Percentiles rank a stretch among this genome's conserved stretches.
phyloP scores from a whole-genome alignment of 352 stramenopile genomes.

The Phytophthora pluvialis region DNA sequence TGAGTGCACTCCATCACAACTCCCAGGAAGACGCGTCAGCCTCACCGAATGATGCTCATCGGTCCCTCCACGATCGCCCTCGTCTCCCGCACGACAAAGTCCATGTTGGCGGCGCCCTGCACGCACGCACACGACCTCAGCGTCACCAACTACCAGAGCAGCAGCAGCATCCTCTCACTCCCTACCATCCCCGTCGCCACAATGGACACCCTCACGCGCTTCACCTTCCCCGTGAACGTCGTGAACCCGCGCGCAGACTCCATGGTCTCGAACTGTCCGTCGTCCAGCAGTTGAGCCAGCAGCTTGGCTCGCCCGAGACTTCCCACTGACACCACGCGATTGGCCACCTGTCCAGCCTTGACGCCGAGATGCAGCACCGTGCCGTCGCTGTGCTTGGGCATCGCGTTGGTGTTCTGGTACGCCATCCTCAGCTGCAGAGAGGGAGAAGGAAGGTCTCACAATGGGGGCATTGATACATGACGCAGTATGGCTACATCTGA shows the following conservation, averaged over 20 bases:
- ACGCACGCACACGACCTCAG: neutral
- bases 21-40: neutral
- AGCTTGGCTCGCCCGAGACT: slow-evolving; percentile 45
- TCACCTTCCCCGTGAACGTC: slow-evolving; percentile 61
- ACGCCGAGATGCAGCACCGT: slow-evolving; percentile 53
- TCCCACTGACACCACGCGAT: slow-evolving; percentile 56
- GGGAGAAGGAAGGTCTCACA: neutral
- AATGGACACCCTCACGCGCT: slow-evolving; percentile 56
- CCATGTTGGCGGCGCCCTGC: slow-evolving; percentile 71
- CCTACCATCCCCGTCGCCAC: slow-evolving; percentile 68
- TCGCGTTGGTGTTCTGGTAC: slow-evolving; percentile 55
- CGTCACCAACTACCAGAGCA: neutral
- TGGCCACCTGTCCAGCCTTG: slow-evolving; percentile 52
- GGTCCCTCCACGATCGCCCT: slow-evolving; percentile 51
- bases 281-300: slow-evolving; percentile 43
- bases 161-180: neutral
- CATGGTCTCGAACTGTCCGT: slow-evolving; percentile 32
- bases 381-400: slow-evolving; percentile 49
- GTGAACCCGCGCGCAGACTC: slow-evolving; percentile 60
- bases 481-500: slow-evolving; percentile 1
- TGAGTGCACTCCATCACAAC: neutral
- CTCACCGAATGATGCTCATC: slow-evolving; percentile 62
- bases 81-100: slow-evolving; percentile 77
- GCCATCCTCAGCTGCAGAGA: slow-evolving; percentile 24
- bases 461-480: neutral